Evolutionary conservation across 371 early-diverging fungal genomes (phyloP), one percentile per base, ranked within the genome.

Genomic region (Coemansia sp.): DNA sequence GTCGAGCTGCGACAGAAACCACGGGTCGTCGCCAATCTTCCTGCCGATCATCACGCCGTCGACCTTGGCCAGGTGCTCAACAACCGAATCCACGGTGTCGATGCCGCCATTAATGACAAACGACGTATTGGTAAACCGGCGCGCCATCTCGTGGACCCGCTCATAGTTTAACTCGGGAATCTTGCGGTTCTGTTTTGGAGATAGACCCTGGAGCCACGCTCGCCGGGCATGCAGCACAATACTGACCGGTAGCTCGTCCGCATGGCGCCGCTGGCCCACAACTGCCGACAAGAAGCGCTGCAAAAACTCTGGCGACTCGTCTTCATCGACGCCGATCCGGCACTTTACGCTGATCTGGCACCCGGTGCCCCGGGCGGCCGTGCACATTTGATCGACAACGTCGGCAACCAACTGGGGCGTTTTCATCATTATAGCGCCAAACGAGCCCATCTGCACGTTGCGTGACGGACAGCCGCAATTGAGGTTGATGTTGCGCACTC

Each of bases 141-240:
- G 71, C 38, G 84, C 84, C 66, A 92, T 69, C 63, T 81, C 80
- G 72, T 87, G 84, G 0, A 90, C 95, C 59, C 88, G 82, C 18
- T 84, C 83, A 62, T 94, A 87, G 62, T 90, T 87, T 5, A 96
- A 71, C 24, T 86, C 87, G 0, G 96, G 96, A 33, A 93, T 79
- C 11, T 74, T 83, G 65, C 94, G 83, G 79, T 96, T 96, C 62
- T 94, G 87, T 60, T 87, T 86, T 0, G 96, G 94, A 18, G 90
- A 88, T 5, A 94, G 67, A 0, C 94, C 94, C 43, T 87, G 82
- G 14, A 96, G 81, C 78, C 88, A 86, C 39, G 93, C 92, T 67
- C 92, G 92, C 44, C 96, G 82, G 2, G 95, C 92, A 79, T 96
- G 96, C 8, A 96, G 81, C 65, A 93, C 88, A 55, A 94, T 66